These are phyloP conservation scores for Tetraselmis striata DNA, from an alignment of 139 green algal species.

Conservation along the genomic window DNA sequence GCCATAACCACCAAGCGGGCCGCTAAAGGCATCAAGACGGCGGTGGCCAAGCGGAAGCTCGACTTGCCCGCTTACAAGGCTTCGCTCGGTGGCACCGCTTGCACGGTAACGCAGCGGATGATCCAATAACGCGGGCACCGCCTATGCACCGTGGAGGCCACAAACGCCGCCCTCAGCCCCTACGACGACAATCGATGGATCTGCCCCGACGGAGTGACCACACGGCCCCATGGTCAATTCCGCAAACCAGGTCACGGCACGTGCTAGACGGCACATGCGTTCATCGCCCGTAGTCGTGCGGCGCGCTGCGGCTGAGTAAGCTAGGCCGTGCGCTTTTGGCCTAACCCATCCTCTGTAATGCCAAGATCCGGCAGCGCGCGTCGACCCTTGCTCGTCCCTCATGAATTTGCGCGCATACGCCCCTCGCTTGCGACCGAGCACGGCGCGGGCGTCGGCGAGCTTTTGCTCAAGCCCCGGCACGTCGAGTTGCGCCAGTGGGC, in stretches of 20 bases:
- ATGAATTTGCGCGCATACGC: neutral
- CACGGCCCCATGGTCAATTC: neutral
- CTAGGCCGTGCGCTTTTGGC: neutral
- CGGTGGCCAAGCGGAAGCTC: neutral
- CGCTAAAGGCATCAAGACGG: neutral
- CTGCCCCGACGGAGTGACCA: neutral
- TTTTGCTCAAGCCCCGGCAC: too few species aligned
- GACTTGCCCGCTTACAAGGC: neutral
- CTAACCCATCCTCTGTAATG: neutral
- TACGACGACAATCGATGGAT: neutral
- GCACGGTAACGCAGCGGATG: neutral
- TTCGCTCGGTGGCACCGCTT: neutral
- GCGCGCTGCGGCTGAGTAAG: neutral
- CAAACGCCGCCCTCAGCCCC: neutral
- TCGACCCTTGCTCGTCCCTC: neutral
- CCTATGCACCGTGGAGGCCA: neutral
- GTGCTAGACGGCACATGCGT: neutral
- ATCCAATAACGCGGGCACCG: neutral
- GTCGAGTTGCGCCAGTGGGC: too few species aligned
- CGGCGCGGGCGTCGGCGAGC: too few species aligned
- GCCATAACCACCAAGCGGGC: neutral
- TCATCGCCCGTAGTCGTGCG: neutral
- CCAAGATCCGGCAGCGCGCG: neutral
- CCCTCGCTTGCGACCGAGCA: neutral
- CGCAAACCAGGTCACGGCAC: neutral